These are phyloP conservation scores for Ligustrum vulgare DNA, from an alignment of 257 asterid genomes.

Conservation along the genomic window DNA sequence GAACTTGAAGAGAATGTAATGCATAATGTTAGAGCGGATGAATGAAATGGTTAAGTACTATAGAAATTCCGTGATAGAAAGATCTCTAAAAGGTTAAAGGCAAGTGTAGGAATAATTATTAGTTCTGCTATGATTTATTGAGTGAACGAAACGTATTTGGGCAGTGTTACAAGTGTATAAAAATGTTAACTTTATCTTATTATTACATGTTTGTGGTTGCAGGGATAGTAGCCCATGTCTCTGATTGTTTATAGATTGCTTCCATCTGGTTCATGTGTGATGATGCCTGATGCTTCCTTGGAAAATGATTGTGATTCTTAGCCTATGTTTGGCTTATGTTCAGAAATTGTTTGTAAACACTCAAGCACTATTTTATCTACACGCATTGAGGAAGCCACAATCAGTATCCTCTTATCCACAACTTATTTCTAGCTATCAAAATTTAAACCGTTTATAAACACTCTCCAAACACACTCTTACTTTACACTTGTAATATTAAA, in stretches of 20 bases:
- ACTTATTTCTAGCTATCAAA: too few relatives aligned
- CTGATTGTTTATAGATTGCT: too few relatives aligned
- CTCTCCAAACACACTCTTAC: too few relatives aligned
- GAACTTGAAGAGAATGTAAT: background rate
- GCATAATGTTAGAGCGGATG: background rate
- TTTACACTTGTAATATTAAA: background rate
- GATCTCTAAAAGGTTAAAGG: too few relatives aligned
- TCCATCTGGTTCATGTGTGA: too few relatives aligned
- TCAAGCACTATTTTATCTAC: too few relatives aligned
- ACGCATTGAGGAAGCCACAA: too few relatives aligned
- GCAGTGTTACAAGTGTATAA: background rate
- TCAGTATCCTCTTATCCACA: too few relatives aligned
- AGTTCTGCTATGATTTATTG: background rate
- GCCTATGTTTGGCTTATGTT: too few relatives aligned
- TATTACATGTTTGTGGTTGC: background rate
- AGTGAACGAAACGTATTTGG: background rate
- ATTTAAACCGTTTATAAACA: too few relatives aligned
- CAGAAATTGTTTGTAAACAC: too few relatives aligned
- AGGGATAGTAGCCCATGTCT: background rate
- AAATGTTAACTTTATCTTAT: background rate
- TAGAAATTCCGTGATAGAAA: background rate
- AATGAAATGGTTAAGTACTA: background rate
- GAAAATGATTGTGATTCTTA: background rate
- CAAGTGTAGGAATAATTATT: background rate
- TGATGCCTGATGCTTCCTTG: slow-evolving; percentile 8